Percentiles rank a stretch among this genome's conserved stretches.
Evolutionary conservation across 768 basidiomycete genomes (phyloP).

Genomic region (Tubosaeta sp.): DNA sequence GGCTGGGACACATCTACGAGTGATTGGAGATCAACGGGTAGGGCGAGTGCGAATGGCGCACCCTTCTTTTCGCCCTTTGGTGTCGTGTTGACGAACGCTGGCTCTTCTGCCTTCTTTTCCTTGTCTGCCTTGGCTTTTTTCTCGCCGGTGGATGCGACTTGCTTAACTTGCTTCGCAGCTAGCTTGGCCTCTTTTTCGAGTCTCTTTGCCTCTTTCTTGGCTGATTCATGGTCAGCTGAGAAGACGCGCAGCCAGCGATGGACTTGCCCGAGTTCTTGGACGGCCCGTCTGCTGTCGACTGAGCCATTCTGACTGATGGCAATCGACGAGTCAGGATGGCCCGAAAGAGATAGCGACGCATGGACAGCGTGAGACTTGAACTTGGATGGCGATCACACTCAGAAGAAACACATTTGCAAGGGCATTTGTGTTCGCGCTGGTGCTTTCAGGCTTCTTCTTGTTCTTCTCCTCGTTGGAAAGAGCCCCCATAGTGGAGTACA

Average conservation of each 20-base stretch:
- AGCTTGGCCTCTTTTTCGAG: conserved; percentile 75
- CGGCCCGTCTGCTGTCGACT: conserved; percentile 7
- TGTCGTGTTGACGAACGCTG: conserved; percentile 82
- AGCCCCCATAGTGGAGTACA: conserved; percentile 38
- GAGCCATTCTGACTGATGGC: neutral
- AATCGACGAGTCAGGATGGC: neutral
- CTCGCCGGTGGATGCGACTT: conserved; percentile 39
- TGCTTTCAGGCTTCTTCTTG: conserved; percentile 21
- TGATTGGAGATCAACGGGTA: neutral
- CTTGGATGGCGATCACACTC: conserved; percentile 27
- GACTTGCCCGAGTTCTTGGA: conserved; percentile 41
- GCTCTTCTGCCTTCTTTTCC: conserved; percentile 64
- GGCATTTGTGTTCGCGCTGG: conserved; percentile 14
- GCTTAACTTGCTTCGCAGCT: conserved; percentile 58
- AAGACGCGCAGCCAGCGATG: neutral
- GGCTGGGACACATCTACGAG: conserved; percentile 72
- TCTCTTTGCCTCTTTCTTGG: conserved; percentile 83
- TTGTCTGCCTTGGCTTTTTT: conserved; percentile 78
- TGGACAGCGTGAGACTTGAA: neutral
- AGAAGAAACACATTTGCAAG: conserved; percentile 27
- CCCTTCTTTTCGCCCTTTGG: conserved; percentile 95
- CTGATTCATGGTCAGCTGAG: conserved; percentile 32
- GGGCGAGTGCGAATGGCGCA: conserved; percentile 17
- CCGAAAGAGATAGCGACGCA: neutral
- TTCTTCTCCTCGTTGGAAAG: conserved; percentile 17